phyloP scores from a whole-genome alignment of 2,329 filamentous ascomycete genomes.

The Aaosphaeria pasadenensis region DNA sequence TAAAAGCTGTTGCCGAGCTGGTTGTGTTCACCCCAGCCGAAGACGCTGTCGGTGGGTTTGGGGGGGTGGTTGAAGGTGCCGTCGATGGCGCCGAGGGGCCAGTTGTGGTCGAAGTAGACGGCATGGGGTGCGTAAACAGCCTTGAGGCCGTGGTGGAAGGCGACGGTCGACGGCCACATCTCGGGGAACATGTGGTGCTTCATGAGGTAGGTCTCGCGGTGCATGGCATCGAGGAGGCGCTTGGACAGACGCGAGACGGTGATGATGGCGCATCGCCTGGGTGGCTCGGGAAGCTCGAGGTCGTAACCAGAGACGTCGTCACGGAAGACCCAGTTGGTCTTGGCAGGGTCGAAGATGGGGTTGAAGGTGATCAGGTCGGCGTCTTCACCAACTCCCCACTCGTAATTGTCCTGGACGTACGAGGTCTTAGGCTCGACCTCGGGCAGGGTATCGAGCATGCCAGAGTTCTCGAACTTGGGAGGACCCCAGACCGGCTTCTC shows the following conservation, averaged over 20 bases:
- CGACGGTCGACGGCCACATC: slow-evolving; percentile 72
- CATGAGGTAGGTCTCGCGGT: slow-evolving; percentile 69
- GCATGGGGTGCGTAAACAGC: slow-evolving; percentile 76
- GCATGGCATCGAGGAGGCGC: slow-evolving; percentile 71
- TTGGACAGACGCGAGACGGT: slow-evolving; percentile 73
- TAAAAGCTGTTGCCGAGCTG: slow-evolving; percentile 50
- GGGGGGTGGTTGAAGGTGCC: slow-evolving; percentile 49
- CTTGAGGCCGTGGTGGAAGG: slow-evolving; percentile 75
- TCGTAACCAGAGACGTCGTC: slow-evolving; percentile 68
- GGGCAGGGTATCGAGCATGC: slow-evolving; percentile 57
- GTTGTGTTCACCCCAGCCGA: slow-evolving; percentile 53
- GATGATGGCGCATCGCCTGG: slow-evolving; percentile 73
- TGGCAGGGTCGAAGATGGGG: slow-evolving; percentile 73
- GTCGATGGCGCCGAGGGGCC: slow-evolving; percentile 51
- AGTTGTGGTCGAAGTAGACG: slow-evolving; percentile 74
- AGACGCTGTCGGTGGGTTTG: slow-evolving; percentile 45
- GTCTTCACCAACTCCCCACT: slow-evolving; percentile 74
- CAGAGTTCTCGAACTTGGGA: slow-evolving; percentile 43
- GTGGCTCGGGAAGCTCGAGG: slow-evolving; percentile 54
- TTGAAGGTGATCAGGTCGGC: slow-evolving; percentile 72
- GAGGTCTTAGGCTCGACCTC: slow-evolving; percentile 62
- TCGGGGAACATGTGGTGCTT: slow-evolving; percentile 73
- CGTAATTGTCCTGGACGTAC: slow-evolving; percentile 62
- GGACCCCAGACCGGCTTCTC: slow-evolving; percentile 64
- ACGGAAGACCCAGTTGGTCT: slow-evolving; percentile 70